A percentile compares a stretch with the other conserved stretches of the same genome.
Conservation (phyloP, 352 stramenopile species). For the Thalassiosira allenii region DNA sequence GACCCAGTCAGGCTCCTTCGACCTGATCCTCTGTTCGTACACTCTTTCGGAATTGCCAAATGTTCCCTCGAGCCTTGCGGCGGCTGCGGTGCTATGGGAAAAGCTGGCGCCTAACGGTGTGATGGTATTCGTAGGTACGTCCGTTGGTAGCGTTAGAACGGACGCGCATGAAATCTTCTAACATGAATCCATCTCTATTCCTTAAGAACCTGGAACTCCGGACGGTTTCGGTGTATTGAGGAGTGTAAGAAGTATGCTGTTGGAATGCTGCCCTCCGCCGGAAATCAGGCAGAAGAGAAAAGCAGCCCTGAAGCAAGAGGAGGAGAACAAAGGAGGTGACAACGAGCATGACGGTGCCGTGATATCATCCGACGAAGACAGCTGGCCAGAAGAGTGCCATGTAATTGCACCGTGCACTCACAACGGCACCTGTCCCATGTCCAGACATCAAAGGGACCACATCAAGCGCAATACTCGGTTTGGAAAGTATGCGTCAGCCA, state of each 20-base stretch:
- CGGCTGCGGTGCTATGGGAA: slow-evolving; percentile 74
- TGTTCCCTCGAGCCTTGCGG: slow-evolving; percentile 59
- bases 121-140: slow-evolving; percentile 79
- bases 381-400: slow-evolving; percentile 62
- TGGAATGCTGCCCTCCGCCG: slow-evolving; percentile 75
- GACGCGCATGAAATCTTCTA: too few relatives aligned
- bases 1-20: slow-evolving; percentile 66
- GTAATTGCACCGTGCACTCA: slow-evolving; percentile 85
- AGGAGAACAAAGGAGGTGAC: not conserved
- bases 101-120: slow-evolving; percentile 74
- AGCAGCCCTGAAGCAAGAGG: slow-evolving; percentile 7
- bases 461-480: slow-evolving; percentile 45
- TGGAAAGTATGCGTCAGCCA: slow-evolving; percentile 36
- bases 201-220: slow-evolving; percentile 81
- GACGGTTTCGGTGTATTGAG: slow-evolving; percentile 80
- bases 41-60: slow-evolving; percentile 72
- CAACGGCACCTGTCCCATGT: slow-evolving; percentile 80
- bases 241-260: slow-evolving; percentile 75
- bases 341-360: too few relatives aligned
- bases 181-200: too few relatives aligned
- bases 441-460: slow-evolving; percentile 66
- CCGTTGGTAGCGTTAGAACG: too few relatives aligned
- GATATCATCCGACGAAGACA: not conserved
- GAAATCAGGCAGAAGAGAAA: slow-evolving; percentile 24
- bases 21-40: slow-evolving; percentile 76